Conservation (phyloP, 805 yeast genomes). For the Scheffersomyces coipomensis region DNA sequence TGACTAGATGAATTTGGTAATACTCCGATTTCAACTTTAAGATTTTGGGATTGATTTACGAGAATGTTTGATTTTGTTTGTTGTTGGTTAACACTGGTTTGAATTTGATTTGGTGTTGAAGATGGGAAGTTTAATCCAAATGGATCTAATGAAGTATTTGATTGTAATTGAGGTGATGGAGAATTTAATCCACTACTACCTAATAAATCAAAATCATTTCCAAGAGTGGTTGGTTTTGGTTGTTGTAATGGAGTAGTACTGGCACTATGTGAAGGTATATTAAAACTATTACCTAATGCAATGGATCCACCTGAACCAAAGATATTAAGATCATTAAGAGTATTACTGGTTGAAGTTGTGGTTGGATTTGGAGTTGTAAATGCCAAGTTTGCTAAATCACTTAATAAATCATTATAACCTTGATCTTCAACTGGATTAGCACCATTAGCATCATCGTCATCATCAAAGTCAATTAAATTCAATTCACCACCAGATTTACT, state of each 20-base stretch:
- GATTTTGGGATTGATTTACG: conserved; percentile 43
- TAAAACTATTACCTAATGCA: conserved; percentile 25
- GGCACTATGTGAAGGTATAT: conserved; percentile 9
- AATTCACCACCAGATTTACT: conserved; percentile 32
- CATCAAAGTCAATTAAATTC: conserved; percentile 44
- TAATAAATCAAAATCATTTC: conserved; percentile 25
- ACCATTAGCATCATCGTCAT: conserved; percentile 31
- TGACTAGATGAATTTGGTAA: conserved; percentile 32
- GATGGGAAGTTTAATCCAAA: conserved; percentile 39
- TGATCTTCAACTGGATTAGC: conserved; percentile 30
- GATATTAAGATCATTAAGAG: conserved; percentile 30
- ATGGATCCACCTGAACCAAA: conserved; percentile 56
- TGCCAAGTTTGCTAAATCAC: conserved; percentile 66
- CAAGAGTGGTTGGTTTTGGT: conserved; percentile 9
- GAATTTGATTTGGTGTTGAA: conserved; percentile 27
- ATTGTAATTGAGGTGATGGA: conserved; percentile 38
- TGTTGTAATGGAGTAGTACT: conserved; percentile 7
- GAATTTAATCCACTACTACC: conserved; percentile 30
- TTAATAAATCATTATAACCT: conserved; percentile 66
- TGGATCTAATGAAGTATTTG: conserved; percentile 34
- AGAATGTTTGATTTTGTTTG: conserved; percentile 15
- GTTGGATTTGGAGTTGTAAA: conserved; percentile 40
- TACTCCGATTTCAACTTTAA: conserved; percentile 50
- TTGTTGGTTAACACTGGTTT: conserved; percentile 10
- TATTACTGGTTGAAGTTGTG: conserved; percentile 8